Evolutionary conservation across 208 protist genomes (phyloP).

Genomic region (Acanthamoeba royreba): DNA sequence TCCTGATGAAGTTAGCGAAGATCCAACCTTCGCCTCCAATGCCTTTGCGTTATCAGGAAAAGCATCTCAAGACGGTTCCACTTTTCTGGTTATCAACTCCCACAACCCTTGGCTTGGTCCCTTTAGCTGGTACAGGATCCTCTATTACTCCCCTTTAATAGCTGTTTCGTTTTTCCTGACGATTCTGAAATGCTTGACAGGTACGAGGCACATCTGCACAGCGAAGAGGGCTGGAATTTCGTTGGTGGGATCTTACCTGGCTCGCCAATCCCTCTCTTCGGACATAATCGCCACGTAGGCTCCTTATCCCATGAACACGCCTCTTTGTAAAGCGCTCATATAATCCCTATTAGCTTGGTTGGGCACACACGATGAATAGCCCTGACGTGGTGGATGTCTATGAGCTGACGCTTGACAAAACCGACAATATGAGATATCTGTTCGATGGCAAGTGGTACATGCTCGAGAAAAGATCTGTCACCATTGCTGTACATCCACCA

Average conservation of each 20-base stretch:
- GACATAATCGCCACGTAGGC: conserved; percentile 9
- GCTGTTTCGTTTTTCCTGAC: background rate
- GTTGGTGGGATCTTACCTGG: background rate
- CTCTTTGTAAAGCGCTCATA: background rate
- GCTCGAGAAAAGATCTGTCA: background rate
- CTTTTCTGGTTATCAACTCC: background rate
- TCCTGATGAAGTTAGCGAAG: background rate
- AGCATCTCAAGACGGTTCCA: background rate
- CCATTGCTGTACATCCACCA: background rate
- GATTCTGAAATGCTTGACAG: background rate
- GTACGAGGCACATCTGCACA: conserved; percentile 37
- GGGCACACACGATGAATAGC: background rate
- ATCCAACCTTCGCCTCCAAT: background rate
- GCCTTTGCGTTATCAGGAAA: background rate
- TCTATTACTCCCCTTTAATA: background rate
- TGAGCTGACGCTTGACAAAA: background rate
- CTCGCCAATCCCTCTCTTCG: background rate
- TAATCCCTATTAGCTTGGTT: too few relatives aligned
- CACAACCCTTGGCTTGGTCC: background rate
- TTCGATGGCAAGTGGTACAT: conserved; percentile 17
- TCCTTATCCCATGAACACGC: background rate
- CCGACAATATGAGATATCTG: background rate
- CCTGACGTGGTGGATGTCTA: conserved; percentile 28
- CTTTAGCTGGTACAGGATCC: background rate
- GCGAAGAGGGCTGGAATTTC: conserved; percentile 32